Base-by-base conservation (phyloP, 805 yeast species). In the Candida sanyiensis region DNA sequence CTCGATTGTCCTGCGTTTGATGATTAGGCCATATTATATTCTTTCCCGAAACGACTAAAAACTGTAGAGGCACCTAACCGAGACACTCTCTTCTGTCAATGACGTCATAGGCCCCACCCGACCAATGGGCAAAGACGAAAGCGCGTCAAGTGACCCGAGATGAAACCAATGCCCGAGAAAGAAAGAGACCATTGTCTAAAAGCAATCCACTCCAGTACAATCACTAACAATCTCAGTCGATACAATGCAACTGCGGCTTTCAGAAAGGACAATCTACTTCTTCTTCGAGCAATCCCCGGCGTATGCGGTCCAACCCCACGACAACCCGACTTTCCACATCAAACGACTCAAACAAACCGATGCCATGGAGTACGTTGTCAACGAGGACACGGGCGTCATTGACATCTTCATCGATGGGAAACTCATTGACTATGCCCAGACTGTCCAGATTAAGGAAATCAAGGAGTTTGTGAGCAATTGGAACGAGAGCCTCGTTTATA, bases 231-330 rank as follows among this genome's bases (percentile, higher is more conserved):
- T 27, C n/a, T n/a, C 8, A 11, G n/a, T 27, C 17, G 8, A 29
- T 10, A 7, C 23, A 31, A 39, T 39, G 42, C 37, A 39, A 24
- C 32, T 39, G 15, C 15, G 29, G 17, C 29, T 39, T 7, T 22
- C 39, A 2, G 18, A 30, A 13, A 25, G 19, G 28, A 35, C 18
- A 7, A 10, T 39, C 2, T 39, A 28, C 33, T 39, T 39, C 39
- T 39, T 39, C 27, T 39, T 39, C 16, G 43, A 35, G 17, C 37
- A 39, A 16, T 26, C 39, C n/a, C 39, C 43, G 6, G 15, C 19
- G 3, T 39, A 39, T 31, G 28, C 39, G 5, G 28, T 39, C 17
- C 35, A 21, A 13, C 26, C 18, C 4, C 23, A 24, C 5, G 19
- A 39, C 9, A 35, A 27, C 21, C 28, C 43, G 2, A 34, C 37